A percentile compares a stretch with the other conserved stretches of the same genome.
These are phyloP conservation scores for Microcera coccophila DNA, from an alignment of 2,329 filamentous ascomycete genomes.

Conservation along the genomic window DNA sequence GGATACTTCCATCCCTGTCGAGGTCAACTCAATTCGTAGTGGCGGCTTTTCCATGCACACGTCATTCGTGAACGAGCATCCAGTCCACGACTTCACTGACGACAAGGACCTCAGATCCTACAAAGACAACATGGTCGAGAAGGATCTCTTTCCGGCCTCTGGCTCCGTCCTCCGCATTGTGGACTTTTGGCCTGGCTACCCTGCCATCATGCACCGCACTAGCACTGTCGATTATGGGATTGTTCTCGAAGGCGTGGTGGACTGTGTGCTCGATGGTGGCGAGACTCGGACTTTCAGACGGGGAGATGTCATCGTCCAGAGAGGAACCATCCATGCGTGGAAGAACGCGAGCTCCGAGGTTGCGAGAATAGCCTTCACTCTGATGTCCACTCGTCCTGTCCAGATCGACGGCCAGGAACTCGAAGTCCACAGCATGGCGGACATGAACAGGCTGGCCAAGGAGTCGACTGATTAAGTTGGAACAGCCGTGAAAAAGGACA, in stretches of 20 bases:
- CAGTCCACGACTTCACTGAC: constrained; percentile 9
- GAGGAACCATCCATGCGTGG: constrained; percentile 23
- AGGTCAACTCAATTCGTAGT: constrained; percentile 12
- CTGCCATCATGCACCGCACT: constrained; percentile 20
- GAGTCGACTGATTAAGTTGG: too few relatives aligned
- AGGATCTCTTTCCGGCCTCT: constrained; percentile 18
- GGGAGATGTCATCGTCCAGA: constrained; percentile 23
- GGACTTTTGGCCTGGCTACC: constrained; percentile 20
- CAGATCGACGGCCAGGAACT: constrained; percentile 18
- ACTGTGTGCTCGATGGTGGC: constrained; percentile 20
- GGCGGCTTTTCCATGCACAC: constrained; percentile 20
- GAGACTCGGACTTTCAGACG: constrained; percentile 14
- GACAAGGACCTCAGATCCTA: constrained; percentile 17
- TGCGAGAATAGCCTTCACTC: constrained; percentile 21
- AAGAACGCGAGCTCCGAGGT: constrained; percentile 18
- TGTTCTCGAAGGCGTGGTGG: constrained; percentile 19
- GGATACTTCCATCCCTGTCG: constrained; percentile 13
- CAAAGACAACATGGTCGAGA: constrained; percentile 14
- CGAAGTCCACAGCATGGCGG: constrained; percentile 20
- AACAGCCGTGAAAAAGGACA: too few relatives aligned
- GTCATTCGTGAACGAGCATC: constrained; percentile 16
- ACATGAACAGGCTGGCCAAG: constrained; percentile 17
- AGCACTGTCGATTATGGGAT: constrained; percentile 21
- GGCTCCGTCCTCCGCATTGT: constrained; percentile 17
- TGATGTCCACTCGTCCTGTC: constrained; percentile 16